Base-by-base conservation (phyloP, 2,329 filamentous ascomycete genomes). In the Herpotrichia juniperi region DNA sequence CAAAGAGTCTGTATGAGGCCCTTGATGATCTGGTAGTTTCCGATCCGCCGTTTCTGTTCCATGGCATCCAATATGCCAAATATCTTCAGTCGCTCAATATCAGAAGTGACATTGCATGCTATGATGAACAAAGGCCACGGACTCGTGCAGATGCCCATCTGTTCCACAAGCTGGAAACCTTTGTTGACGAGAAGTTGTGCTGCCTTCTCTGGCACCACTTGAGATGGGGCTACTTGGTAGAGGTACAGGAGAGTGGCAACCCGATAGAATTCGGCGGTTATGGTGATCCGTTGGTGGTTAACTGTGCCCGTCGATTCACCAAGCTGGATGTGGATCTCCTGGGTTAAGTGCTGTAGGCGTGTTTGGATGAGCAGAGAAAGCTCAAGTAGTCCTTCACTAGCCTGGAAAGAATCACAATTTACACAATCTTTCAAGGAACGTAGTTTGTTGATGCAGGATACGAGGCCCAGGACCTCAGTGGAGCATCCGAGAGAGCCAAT, bases 191-290 rank as follows among this genome's bases (percentile, higher is more conserved):
- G 31, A 2, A 34, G 21, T 24, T 53, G 42, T n/a, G 48, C 12
- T 17, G 34, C 28, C 4, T 19, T 39, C 16, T 39, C 32, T 40
- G 55, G 64, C n/a, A 72, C 51, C 4, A 77, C 52, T 42, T 68
- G 68, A 2, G 61, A 24, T 3, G 67, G 58, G 26, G 62, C 66
- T 17, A 69, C 47, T 28, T 76, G 71, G 37, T 76, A 71, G 6
- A 78, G 73, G 51, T 81, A 82, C 1, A 81, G 70, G 28, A 77
- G 69, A 1, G 79, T 72, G 1, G 78, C 80, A 17, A 82, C 71
- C 5, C 79, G 76, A 53, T 82, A 82, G n/a, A 81, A 72, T 61
- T 82, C 79, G 9, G 80, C 79, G 3, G 80, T 82, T 32, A 73
- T 69, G 42, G 66, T 69, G 58, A 76, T 72, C 64, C 24, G 72